A percentile compares a stretch with the other conserved stretches of the same genome.
Conservation (phyloP, 108 stramenopile genomes). For the Pseudonitzschia pungens region DNA sequence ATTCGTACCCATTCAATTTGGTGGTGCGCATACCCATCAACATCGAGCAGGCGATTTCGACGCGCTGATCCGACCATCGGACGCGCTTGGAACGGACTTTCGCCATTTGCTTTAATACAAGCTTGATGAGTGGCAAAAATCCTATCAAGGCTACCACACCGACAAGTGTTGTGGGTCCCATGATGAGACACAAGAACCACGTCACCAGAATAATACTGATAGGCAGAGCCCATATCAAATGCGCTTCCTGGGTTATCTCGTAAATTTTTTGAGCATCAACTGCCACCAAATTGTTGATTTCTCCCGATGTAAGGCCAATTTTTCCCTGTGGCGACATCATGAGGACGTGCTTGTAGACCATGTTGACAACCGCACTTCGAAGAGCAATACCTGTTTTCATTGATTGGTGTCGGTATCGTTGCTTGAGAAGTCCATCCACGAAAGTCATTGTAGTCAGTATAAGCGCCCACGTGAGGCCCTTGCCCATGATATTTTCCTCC, state of each 20-base stretch:
- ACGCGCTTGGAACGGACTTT: constrained; percentile 56
- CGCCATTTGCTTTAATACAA: constrained; percentile 61
- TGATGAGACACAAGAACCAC: constrained; percentile 50
- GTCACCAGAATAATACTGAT: constrained; percentile 74
- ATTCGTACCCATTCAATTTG: constrained; percentile 84
- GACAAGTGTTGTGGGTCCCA: constrained; percentile 71
- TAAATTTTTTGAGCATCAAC: constrained; percentile 86
- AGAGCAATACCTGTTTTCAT: constrained; percentile 63
- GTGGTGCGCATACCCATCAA: constrained; percentile 76
- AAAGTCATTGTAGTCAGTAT: constrained; percentile 43
- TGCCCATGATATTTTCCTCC: constrained; percentile 26
- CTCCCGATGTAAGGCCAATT: constrained; percentile 63
- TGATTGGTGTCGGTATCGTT: constrained; percentile 73
- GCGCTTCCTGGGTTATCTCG: constrained; percentile 82
- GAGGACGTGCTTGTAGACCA: constrained; percentile 62
- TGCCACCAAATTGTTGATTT: constrained; percentile 73
- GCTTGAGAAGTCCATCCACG: constrained; percentile 57
- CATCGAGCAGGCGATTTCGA: constrained; percentile 73
- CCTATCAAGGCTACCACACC: constrained; percentile 65
- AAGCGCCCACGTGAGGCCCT: constrained; percentile 55
- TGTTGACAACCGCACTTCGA: constrained; percentile 52
- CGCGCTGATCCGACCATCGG: constrained; percentile 68
- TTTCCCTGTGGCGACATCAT: constrained; percentile 62
- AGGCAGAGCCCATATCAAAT: constrained; percentile 86
- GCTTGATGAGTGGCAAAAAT: constrained; percentile 70